Evolutionary conservation across 495 filamentous ascomycete genomes (phyloP).

Genomic region (Penicillium paxilli): DNA sequence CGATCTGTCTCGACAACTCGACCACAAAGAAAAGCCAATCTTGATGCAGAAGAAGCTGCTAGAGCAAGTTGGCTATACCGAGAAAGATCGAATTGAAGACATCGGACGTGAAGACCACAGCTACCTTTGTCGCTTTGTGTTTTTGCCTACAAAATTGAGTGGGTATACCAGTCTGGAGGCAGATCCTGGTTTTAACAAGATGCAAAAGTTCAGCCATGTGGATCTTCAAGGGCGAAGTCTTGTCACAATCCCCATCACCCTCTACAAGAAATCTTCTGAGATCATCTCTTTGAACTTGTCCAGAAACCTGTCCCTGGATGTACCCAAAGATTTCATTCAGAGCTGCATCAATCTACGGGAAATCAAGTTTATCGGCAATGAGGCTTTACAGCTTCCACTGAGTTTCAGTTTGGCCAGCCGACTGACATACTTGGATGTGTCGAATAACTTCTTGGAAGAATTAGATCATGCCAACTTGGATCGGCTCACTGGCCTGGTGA

Average conservation of each 20-base stretch:
- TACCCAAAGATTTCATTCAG: slow-evolving; percentile 96
- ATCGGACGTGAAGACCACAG: slow-evolving; percentile 98
- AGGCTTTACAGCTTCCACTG: slow-evolving; percentile 80
- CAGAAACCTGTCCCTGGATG: slow-evolving; percentile 84
- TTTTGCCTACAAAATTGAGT: slow-evolving; percentile 81
- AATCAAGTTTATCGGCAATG: slow-evolving; percentile 91
- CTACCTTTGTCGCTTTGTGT: slow-evolving; percentile 93
- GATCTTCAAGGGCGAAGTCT: slow-evolving; percentile 90
- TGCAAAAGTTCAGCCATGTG: slow-evolving; percentile 89
- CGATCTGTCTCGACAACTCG: slow-evolving; percentile 80
- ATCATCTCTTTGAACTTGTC: slow-evolving; percentile 96
- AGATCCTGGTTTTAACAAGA: slow-evolving; percentile 76
- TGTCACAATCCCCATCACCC: slow-evolving; percentile 88
- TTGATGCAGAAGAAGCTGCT: slow-evolving; percentile 90
- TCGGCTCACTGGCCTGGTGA: slow-evolving; percentile 71
- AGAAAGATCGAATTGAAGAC: slow-evolving; percentile 84
- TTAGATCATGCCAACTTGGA: slow-evolving; percentile 80
- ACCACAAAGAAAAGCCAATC: slow-evolving; percentile 76
- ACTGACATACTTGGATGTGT: slow-evolving; percentile 87
- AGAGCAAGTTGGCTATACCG: slow-evolving; percentile 89
- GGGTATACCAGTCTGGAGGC: slow-evolving; percentile 68
- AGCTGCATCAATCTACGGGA: slow-evolving; percentile 88
- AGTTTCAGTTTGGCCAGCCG: slow-evolving; percentile 80
- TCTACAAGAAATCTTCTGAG: slow-evolving; percentile 88
- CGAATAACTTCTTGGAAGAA: slow-evolving; percentile 87